Evolutionary conservation across 257 asterid species (phyloP), one percentile per base, ranked within the genome.

Genomic region (Phtheirospermum japonicum): DNA sequence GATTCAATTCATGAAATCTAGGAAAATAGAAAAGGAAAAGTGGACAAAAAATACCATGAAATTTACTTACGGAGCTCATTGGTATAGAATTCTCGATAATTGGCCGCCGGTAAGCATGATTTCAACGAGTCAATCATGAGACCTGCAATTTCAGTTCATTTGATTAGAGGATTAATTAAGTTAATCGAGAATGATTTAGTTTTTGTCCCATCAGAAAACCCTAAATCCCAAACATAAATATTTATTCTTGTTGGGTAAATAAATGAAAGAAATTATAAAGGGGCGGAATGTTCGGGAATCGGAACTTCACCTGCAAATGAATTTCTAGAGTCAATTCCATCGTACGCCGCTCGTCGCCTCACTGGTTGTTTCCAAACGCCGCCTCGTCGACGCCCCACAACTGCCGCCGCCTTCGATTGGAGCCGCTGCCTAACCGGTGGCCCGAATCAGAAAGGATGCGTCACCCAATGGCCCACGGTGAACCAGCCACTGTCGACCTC

Each of bases 61-160:
- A 13, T 32, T 18, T 20, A 6, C 79, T 59, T 48, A 64, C 78
- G 54, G 63, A 64, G 69, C 71, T 75, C 66, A 55, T 61, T 17
- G 52, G 55, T 9, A n/a, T 19, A 55, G 28, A 64, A 71, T 39
- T 67, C 30, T 54, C 61, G 63, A 9, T 13, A 55, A 68, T 54
- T 52, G 73, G 19, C 65, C 51, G 48, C 54, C 63, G 46, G 19
- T 73, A 53, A 30, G 26, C 66, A 67, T 50, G 30, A 43, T 69
- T 68, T 68, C 66, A 72, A 64, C 67, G 51, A 56, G 55, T 61
- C 63, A 59, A 51, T 68, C 65, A 69, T 58, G 65, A 63, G 40
- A 76, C 62, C 78, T 50, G 67, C 75, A 76, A n/a, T 61, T 68
- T 17, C 36, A 49, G 58, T 57, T 63, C 5, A 13, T 26, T 3